Percentiles rank a stretch among this genome's conserved stretches.
These are phyloP conservation scores for Clonostachys chloroleuca DNA, from an alignment of 2,329 filamentous ascomycete species.

Conservation along the genomic window DNA sequence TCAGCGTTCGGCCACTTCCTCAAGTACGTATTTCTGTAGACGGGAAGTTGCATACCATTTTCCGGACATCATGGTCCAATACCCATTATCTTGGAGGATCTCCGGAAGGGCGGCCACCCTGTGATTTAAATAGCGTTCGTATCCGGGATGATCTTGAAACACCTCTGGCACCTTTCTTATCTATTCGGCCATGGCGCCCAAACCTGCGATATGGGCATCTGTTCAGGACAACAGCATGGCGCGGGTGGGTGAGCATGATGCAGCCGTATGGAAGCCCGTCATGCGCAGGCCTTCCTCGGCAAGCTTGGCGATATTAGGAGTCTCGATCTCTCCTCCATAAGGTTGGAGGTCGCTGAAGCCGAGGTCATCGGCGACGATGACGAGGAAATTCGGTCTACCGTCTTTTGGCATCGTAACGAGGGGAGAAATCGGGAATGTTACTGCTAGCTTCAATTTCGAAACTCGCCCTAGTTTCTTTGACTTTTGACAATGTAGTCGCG, in stretches of 20 bases:
- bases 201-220: slow-evolving; percentile 46
- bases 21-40: not conserved
- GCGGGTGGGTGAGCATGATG: slow-evolving; percentile 57
- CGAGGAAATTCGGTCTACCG: slow-evolving; percentile 48
- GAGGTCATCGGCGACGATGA: slow-evolving; percentile 54
- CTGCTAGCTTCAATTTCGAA: no score
- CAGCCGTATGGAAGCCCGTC: slow-evolving; percentile 59
- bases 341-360: slow-evolving; percentile 57
- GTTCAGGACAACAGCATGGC: slow-evolving; percentile 38
- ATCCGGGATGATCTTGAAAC: slow-evolving; percentile 1
- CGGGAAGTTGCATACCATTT: slow-evolving; percentile 46
- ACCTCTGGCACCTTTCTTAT: not conserved
- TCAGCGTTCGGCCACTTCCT: no score
- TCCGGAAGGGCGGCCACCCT: slow-evolving; percentile 48
- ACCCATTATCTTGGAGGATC: slow-evolving; percentile 49
- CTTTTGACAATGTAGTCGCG: no score
- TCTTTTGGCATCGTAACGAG: no score
- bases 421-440: no score
- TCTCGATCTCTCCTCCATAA: slow-evolving; percentile 57
- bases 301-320: slow-evolving; percentile 52
- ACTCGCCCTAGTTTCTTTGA: no score
- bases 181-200: slow-evolving; percentile 1
- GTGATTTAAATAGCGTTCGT: slow-evolving; percentile 52
- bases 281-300: slow-evolving; percentile 42
- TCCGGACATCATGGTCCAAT: slow-evolving; percentile 51